Evolutionary conservation across 139 green algal genomes (phyloP), one percentile per base, ranked within the genome.

Genomic region (Tetradesmus lagerheimii): DNA sequence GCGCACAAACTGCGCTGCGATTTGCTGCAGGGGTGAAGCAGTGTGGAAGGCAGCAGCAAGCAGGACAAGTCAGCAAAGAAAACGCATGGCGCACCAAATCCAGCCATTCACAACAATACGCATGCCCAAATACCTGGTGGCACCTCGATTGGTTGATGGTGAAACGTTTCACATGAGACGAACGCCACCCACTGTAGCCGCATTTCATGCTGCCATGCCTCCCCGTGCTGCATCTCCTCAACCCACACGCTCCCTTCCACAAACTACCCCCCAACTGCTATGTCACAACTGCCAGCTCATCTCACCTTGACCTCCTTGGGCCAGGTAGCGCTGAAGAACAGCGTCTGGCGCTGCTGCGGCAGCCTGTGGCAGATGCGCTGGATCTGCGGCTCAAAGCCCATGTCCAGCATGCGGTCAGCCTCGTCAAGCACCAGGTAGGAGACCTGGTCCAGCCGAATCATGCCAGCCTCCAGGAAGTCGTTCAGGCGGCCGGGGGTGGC

Each of bases 381-480:
- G 85, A 99, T 99, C 94, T 99, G 97, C 1, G 95, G 95, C 92
- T 99, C 97, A 89, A 99, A 99, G 37, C 98, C 98, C 95, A 99
- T 97, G 93, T 99, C 97, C 86, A 99, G 95, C 98, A 99, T 99
- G 89, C 98, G 95, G 92, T 99, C 98, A 15, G 97, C 98, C 91
- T 99, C 98, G 89, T 99, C 98, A 79, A 99, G 95, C 47, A 99
- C 97, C 74, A 99, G 92, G 93, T 98, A 99, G 0, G 96, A 99
- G 4, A 95, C 93, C 57, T 71, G 57, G 20, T 71, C 57, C 57
- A 71, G 57, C 1, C 57, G 38, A 31, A 91, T 74, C 91, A 96
- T 94, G 31, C 93, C 82, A 1, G 38, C 85, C 90, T 99, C 96
- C 39, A 99, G 88, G 57, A 99, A 98, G 92, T 99, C 97, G 84